These are phyloP conservation scores for Nyctanthes arbortristis DNA, from an alignment of 257 asterid species.

Conservation along the genomic window DNA sequence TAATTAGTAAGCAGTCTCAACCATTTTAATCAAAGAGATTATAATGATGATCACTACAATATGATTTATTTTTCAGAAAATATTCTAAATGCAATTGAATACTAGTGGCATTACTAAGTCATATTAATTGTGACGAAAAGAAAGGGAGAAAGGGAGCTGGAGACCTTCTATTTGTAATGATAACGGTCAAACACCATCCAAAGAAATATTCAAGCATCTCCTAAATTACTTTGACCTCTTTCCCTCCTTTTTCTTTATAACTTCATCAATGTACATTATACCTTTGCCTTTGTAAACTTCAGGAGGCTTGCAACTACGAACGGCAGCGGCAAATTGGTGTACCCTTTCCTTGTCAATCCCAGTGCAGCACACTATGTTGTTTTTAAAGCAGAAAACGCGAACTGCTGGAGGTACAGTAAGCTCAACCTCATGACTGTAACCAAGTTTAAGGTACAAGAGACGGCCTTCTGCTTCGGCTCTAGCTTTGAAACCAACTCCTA, in stretches of 20 bases:
- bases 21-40: not conserved
- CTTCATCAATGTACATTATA: slow-evolving; percentile 66
- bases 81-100: not conserved
- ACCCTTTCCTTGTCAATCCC: slow-evolving; percentile 68
- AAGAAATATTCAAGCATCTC: not conserved
- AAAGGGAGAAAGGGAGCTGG: not conserved
- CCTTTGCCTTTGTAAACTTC: slow-evolving; percentile 78
- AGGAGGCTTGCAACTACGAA: slow-evolving; percentile 69
- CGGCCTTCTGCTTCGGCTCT: slow-evolving; percentile 66
- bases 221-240: slow-evolving; percentile 49
- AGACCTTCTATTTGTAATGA: not conserved
- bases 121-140: not conserved
- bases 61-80: not conserved
- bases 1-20: not conserved
- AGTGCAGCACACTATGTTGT: slow-evolving; percentile 61
- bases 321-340: slow-evolving; percentile 69
- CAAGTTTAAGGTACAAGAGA: slow-evolving; percentile 52
- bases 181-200: not conserved
- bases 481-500: slow-evolving; percentile 70
- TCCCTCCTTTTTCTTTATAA: slow-evolving; percentile 61
- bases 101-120: not conserved
- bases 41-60: not conserved
- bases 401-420: slow-evolving; percentile 63
- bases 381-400: slow-evolving; percentile 69
- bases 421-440: slow-evolving; percentile 67